Conservation (phyloP, 225 moss, liverwort and hornwort genomes). For the Physcomitrellopsis africana region DNA sequence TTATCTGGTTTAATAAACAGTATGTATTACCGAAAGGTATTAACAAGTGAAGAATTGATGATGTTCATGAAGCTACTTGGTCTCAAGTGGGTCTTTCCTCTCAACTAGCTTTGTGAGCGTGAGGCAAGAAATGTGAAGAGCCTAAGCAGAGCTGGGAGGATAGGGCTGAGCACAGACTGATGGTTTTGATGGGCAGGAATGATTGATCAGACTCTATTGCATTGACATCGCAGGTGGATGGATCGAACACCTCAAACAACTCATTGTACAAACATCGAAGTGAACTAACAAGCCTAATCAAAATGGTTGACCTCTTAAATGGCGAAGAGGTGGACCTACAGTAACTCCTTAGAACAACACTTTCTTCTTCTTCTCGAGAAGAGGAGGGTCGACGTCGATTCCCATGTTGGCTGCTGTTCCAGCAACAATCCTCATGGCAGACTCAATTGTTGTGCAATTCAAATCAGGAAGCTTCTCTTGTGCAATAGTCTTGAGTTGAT, state of each 20-base stretch:
- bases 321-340: not conserved
- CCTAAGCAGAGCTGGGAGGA: no score
- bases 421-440: conserved; percentile 72
- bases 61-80: no score
- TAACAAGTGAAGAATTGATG: no score
- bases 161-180: no score
- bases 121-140: no score
- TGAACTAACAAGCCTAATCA: not conserved
- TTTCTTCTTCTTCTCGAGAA: conserved; percentile 72
- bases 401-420: conserved; percentile 43
- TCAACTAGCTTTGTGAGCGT: no score
- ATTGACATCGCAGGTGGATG: no score
- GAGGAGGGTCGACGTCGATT: conserved; percentile 64
- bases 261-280: not conserved
- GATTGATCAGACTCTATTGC: no score
- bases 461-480: conserved; percentile 70
- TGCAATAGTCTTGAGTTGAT: conserved; percentile 62
- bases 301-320: not conserved
- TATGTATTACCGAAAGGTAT: no score
- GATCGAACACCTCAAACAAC: not conserved
- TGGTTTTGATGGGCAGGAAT: no score
- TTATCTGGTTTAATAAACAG: no score
- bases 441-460: conserved; percentile 61
- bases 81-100: no score
- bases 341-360: conserved; percentile 41